Evolutionary conservation across 2,329 filamentous ascomycete genomes (phyloP).

Genomic region (Diaporthe aspalathi): DNA sequence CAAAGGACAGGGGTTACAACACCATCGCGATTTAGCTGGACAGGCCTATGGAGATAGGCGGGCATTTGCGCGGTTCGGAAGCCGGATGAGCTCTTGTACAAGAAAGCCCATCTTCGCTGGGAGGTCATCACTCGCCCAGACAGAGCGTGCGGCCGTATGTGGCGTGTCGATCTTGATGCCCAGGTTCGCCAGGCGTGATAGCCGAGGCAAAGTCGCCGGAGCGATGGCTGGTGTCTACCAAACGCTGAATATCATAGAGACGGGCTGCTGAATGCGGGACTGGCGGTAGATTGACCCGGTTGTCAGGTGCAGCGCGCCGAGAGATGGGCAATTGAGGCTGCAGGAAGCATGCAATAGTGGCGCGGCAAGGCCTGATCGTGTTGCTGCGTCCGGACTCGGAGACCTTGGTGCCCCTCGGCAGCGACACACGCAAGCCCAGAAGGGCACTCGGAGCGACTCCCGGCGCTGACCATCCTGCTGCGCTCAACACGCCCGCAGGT

Average conservation of each 20-base stretch:
- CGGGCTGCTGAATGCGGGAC: background rate
- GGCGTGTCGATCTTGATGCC: conserved; percentile 5
- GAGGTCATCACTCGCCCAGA: background rate
- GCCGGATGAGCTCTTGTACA: background rate
- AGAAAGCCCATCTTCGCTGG: background rate
- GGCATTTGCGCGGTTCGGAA: background rate
- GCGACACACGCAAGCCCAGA: background rate
- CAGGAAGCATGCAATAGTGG: background rate
- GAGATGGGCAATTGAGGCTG: background rate
- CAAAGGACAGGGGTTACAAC: background rate
- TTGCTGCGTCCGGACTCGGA: background rate
- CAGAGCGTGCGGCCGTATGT: conserved; percentile 2
- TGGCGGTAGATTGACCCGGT: background rate
- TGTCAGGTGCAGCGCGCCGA: background rate
- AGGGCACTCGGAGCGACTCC: background rate
- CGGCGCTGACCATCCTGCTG: background rate
- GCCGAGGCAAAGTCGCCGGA: background rate
- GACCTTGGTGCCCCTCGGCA: background rate
- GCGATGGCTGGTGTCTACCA: background rate
- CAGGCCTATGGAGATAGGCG: background rate
- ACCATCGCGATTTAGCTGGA: background rate
- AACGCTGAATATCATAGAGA: background rate
- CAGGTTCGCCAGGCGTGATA: background rate
- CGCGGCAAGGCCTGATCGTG: conserved; percentile 18
- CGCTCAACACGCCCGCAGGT: background rate